Base-by-base conservation (phyloP, 2,329 filamentous ascomycete species). In the Fusarium camptoceras region DNA sequence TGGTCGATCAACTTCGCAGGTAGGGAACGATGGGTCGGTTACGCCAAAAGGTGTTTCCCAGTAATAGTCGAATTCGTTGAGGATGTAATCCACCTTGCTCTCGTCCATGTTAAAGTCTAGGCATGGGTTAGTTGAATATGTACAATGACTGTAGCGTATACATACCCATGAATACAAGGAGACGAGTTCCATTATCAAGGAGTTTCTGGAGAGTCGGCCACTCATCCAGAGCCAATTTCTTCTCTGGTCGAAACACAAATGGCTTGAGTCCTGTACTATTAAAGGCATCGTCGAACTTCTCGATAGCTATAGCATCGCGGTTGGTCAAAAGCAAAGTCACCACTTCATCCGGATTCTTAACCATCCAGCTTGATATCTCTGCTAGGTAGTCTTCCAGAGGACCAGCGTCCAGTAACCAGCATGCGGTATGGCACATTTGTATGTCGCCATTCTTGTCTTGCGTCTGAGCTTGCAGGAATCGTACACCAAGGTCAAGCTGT, bases 21-120 rank as follows among this genome's bases (percentile, higher is more conserved):
- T 86, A 74, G 89, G 88, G 74, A 92, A 90, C 18, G 81, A 82
- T 1, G 85, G 79, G 51, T 86, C 81, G 2, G 85, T 87, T 66
- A 89, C 88, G 68, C 92, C 88, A 79, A 86, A 94, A 1, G 87
- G 84, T 46, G 91, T 95, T 77, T 95, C 92, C 82, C 91, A 94
- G 70, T 91, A 86, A 78, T 88, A 89, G 25, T 81, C 79, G 75
- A 89, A 92, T 76, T 92, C 85, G 75, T 87, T 83, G 58, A 91
- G 82, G 56, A 92, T 87, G 75, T 90, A 92, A 27, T 87, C 82
- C n/a, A 88, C 85, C 51, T 81, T 77, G 31, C 74, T 78, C 2
- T 80, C 81, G 65, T 88, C 82, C 60, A 83, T 77, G 53, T 85
- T 75, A 71, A 87, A 93, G 78, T 94, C 92, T 89, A 16, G 10